Evolutionary conservation across 208 protist species (phyloP).

Genomic region (Trypanosoma platydactyli): DNA sequence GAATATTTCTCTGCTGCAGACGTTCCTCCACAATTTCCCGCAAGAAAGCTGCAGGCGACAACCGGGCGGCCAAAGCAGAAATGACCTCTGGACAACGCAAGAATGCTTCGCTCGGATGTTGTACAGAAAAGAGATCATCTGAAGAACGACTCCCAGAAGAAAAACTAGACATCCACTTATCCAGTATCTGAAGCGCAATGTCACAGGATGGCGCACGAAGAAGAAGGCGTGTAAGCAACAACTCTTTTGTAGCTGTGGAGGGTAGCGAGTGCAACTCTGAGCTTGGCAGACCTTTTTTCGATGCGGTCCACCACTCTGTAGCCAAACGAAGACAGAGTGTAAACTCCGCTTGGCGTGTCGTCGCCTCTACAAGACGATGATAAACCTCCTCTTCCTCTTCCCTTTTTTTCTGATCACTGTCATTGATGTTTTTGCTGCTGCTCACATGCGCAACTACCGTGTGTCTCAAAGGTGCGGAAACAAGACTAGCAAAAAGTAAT

Average conservation of each 20-base stretch:
- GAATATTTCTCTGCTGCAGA: background rate
- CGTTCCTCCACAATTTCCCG: constrained; percentile 24
- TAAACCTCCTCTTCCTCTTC: constrained; percentile 28
- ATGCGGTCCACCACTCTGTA: background rate
- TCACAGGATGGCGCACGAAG: constrained; percentile 11
- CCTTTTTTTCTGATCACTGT: background rate
- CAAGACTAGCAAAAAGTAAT: constrained; percentile 9
- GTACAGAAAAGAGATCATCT: background rate
- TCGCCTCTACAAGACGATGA: constrained; percentile 25
- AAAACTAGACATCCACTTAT: constrained; percentile 2
- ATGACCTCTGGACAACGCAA: constrained; percentile 23
- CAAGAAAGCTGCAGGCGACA: constrained; percentile 10
- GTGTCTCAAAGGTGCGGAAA: background rate
- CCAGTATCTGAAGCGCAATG: constrained; percentile 13
- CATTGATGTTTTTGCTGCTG: background rate
- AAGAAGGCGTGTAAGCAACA: constrained; percentile 23
- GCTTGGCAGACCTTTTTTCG: background rate
- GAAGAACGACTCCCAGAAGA: background rate
- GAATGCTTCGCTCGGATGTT: background rate
- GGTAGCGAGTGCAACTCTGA: background rate
- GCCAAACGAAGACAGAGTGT: constrained; percentile 15
- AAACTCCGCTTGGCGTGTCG: constrained; percentile 23
- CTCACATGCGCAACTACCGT: too few species aligned
- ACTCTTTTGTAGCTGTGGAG: constrained; percentile 13
- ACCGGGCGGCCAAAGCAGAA: constrained; percentile 7